Percentiles rank a stretch among this genome's conserved stretches.
Conservation (phyloP, 768 basidiomycete species). For the Boletus pseudo-olivaceus region DNA sequence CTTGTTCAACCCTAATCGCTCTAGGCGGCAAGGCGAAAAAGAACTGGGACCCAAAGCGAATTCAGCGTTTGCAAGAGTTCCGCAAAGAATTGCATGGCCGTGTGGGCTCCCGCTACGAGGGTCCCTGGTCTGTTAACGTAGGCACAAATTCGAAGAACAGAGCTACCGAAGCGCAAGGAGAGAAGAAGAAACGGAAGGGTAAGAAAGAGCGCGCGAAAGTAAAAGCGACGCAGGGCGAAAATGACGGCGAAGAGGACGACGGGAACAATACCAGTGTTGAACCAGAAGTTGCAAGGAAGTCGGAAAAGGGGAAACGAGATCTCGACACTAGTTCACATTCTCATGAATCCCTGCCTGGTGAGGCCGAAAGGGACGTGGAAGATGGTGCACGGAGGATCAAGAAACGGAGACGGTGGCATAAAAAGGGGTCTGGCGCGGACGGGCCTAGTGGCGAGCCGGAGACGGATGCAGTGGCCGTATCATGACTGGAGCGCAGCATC, state of each 20-base stretch:
- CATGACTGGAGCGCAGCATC: background rate
- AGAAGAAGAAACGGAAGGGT: conserved; percentile 61
- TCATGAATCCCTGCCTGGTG: conserved; percentile 10
- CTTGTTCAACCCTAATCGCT: background rate
- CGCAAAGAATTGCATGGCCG: conserved; percentile 57
- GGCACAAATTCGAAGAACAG: conserved; percentile 4
- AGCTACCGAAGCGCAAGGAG: conserved; percentile 11
- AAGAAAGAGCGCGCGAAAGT: conserved; percentile 64
- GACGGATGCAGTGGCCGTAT: background rate
- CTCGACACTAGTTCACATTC: conserved; percentile 2
- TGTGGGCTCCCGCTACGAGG: conserved; percentile 17
- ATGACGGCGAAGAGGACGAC: conserved; percentile 3
- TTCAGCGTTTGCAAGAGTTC: conserved; percentile 68
- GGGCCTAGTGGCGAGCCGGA: background rate
- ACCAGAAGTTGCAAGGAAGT: background rate
- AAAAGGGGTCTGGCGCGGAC: conserved; percentile 26
- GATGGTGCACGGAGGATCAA: conserved; percentile 26
- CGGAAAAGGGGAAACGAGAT: conserved; percentile 19
- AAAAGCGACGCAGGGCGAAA: conserved; percentile 33
- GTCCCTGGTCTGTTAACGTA: conserved; percentile 16
- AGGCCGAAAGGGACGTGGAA: conserved; percentile 5
- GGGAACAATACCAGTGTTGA: background rate
- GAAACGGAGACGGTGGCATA: conserved; percentile 43
- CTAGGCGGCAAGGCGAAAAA: conserved; percentile 28
- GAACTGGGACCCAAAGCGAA: conserved; percentile 59